These are phyloP conservation scores for Tuber calosporum DNA, from an alignment of 495 filamentous ascomycete species.

Conservation along the genomic window DNA sequence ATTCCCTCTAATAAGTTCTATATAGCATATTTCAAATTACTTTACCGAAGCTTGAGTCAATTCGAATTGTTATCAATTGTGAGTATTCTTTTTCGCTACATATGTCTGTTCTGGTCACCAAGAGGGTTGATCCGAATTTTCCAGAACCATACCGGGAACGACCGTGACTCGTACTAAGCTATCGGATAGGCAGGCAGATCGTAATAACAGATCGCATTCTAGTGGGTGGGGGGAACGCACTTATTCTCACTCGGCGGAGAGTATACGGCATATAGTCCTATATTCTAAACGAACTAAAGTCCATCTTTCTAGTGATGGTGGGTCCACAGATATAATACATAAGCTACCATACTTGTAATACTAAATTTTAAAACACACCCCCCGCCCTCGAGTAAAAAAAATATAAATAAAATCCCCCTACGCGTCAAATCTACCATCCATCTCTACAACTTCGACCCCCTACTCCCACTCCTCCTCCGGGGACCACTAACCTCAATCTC, in stretches of 20 bases:
- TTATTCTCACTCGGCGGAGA: neutral
- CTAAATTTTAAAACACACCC: neutral
- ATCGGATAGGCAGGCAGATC: neutral
- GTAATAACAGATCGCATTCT: neutral
- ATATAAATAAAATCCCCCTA: too few relatives aligned
- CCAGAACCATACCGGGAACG: too few relatives aligned
- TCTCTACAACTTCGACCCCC: neutral
- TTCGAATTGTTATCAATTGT: too few relatives aligned
- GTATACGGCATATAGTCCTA: neutral
- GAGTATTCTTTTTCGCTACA: too few relatives aligned
- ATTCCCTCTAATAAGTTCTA: too few relatives aligned
- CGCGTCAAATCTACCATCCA: neutral
- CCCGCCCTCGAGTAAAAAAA: neutral
- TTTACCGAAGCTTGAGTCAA: too few relatives aligned
- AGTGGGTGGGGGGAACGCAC: neutral
- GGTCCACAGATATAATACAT: neutral
- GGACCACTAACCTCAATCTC: slow-evolving; percentile 6
- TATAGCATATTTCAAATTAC: too few relatives aligned
- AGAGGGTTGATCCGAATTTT: too few relatives aligned
- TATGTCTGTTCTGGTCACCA: too few relatives aligned
- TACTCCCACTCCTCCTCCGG: neutral
- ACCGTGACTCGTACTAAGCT: too few relatives aligned
- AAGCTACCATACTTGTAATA: neutral
- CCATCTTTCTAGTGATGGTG: neutral
- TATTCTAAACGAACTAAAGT: neutral